Evolutionary conservation across 805 yeast species (phyloP).

Genomic region (Candida pini): DNA sequence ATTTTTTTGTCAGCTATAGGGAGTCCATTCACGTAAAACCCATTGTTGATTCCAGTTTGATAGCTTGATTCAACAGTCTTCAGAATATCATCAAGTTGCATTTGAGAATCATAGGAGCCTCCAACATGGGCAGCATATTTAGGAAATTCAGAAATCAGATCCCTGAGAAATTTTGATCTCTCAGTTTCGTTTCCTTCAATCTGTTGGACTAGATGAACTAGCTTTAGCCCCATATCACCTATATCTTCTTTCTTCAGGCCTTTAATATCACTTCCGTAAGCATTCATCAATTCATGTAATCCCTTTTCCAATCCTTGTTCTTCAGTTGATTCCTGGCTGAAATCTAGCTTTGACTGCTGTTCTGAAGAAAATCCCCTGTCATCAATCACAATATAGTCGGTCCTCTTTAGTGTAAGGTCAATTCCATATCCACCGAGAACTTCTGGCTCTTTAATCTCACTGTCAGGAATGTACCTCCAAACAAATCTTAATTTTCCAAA

Average conservation of each 20-base stretch:
- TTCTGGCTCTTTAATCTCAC: conserved; percentile 18
- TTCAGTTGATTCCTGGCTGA: conserved; percentile 8
- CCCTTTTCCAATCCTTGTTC: not conserved
- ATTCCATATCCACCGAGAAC: conserved; percentile 59
- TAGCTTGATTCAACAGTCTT: conserved; percentile 3
- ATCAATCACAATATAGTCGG: conserved; percentile 62
- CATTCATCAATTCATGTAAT: conserved; percentile 13
- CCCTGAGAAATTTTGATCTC: conserved; percentile 33
- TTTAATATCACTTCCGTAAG: conserved; percentile 26
- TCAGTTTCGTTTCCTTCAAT: conserved; percentile 15
- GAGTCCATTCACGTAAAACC: conserved; percentile 68
- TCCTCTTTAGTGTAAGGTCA: conserved; percentile 55
- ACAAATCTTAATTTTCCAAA: conserved; percentile 65
- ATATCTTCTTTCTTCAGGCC: conserved; percentile 30
- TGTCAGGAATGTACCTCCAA: conserved; percentile 61
- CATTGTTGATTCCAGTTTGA: conserved; percentile 25
- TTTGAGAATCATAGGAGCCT: conserved; percentile 7
- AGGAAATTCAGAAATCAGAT: conserved; percentile 50
- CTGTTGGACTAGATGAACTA: conserved; percentile 34
- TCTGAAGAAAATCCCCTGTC: conserved; percentile 40
- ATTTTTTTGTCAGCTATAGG: conserved; percentile 41
- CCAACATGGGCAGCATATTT: conserved; percentile 39
- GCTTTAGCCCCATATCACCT: conserved; percentile 33
- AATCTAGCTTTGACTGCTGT: conserved; percentile 24
- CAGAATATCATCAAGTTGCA: conserved; percentile 1